These are phyloP conservation scores for Chaetomium cochliodes DNA, from an alignment of 495 filamentous ascomycete species.

Conservation along the genomic window DNA sequence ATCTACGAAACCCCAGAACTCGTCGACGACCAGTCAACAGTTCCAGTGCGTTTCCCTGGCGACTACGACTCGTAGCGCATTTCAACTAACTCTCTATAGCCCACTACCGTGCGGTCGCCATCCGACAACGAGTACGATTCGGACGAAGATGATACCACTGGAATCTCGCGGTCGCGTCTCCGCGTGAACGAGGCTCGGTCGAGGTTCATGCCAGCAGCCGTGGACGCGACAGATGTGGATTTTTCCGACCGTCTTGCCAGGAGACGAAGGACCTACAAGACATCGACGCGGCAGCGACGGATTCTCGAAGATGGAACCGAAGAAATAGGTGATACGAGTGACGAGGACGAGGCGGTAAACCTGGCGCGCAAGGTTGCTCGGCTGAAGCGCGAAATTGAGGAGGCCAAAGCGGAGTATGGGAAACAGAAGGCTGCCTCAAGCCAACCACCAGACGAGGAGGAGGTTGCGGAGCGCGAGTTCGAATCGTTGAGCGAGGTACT, in stretches of 20 bases:
- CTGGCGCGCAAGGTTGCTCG: slow-evolving; percentile 74
- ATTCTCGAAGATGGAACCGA: slow-evolving; percentile 58
- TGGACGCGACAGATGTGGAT: slow-evolving; percentile 72
- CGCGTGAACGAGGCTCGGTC: slow-evolving; percentile 75
- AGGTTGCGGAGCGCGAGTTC: slow-evolving; percentile 40
- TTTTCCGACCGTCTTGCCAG: slow-evolving; percentile 78
- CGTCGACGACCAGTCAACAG: slow-evolving; percentile 80
- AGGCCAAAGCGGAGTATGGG: slow-evolving; percentile 67
- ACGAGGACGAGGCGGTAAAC: slow-evolving; percentile 62
- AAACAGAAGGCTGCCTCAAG: slow-evolving; percentile 46
- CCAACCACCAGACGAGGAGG: slow-evolving; percentile 31
- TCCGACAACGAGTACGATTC: slow-evolving; percentile 65
- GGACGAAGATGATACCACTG: slow-evolving; percentile 59
- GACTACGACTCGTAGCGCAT: slow-evolving; percentile 4
- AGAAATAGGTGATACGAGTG: slow-evolving; percentile 63
- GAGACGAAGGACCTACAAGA: slow-evolving; percentile 79
- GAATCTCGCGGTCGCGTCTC: slow-evolving; percentile 71
- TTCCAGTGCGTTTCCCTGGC: slow-evolving; percentile 56
- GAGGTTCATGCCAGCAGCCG: slow-evolving; percentile 69
- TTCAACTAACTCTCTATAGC: slow-evolving; percentile 44
- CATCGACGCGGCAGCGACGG: slow-evolving; percentile 62
- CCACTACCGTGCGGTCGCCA: slow-evolving; percentile 62
- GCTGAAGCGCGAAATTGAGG: slow-evolving; percentile 73
- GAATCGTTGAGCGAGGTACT: slow-evolving; percentile 64
- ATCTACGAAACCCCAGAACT: slow-evolving; percentile 94